phyloP scores from a whole-genome alignment of 1,284 basidiomycete species.

The Phellinidium pouzarii region DNA sequence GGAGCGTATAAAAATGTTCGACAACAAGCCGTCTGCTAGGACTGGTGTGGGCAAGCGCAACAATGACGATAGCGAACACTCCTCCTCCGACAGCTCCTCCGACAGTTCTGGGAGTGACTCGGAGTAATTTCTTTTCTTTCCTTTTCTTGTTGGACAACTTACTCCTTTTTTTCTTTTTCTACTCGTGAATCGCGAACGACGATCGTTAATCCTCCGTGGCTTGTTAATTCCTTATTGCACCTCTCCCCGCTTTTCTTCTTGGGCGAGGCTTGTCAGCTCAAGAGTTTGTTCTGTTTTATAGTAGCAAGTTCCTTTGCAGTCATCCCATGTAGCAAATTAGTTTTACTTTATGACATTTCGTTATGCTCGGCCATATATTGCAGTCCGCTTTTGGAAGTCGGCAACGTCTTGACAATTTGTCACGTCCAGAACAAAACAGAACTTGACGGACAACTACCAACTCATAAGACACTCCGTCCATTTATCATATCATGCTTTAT shows the following conservation, averaged over 20 bases:
- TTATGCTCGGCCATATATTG: not conserved
- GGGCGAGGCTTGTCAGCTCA: not conserved
- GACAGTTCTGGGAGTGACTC: conserved; percentile 75
- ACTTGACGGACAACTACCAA: not conserved
- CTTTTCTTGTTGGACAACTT: conserved; percentile 2
- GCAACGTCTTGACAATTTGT: not conserved
- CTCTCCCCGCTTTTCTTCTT: not conserved
- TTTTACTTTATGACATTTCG: conserved; percentile 12
- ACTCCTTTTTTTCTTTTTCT: too few species aligned
- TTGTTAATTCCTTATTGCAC: conserved; percentile 2
- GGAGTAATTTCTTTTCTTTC: conserved; percentile 41
- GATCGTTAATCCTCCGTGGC: too few species aligned
- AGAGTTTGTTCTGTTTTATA: conserved; percentile 11
- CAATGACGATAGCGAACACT: conserved; percentile 63
- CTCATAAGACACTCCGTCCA: not conserved
- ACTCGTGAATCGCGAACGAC: too few species aligned
- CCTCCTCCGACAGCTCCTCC: conserved; percentile 71
- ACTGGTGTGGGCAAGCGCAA: conserved; percentile 30
- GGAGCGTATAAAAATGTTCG: conserved; percentile 71
- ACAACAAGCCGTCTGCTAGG: conserved; percentile 35
- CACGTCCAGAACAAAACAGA: not conserved
- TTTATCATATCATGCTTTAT: conserved; percentile 14
- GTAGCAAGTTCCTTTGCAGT: conserved; percentile 9
- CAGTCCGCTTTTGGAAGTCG: not conserved
- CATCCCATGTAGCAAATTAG: conserved; percentile 17